These are phyloP conservation scores for Bryoglossum gracile DNA, from an alignment of 495 filamentous ascomycete species.

Conservation along the genomic window DNA sequence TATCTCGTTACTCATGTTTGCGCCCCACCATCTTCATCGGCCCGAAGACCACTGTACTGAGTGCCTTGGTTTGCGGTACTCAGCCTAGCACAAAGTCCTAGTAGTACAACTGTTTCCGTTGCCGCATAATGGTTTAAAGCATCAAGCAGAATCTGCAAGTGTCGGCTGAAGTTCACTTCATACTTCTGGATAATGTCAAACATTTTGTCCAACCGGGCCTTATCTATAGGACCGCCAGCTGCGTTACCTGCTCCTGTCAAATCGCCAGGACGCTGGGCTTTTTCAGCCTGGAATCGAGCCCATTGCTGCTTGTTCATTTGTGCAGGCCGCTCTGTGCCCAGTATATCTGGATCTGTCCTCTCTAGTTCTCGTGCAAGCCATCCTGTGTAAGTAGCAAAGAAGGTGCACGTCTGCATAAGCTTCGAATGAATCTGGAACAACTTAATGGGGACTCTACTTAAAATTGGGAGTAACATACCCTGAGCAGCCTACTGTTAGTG, in stretches of 20 bases:
- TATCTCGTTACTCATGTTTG: constrained; percentile 2
- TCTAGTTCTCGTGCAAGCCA: constrained; percentile 72
- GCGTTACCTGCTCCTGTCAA: constrained; percentile 29
- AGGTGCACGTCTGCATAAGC: constrained; percentile 82
- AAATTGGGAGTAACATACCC: constrained; percentile 46
- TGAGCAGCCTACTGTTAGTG: constrained; percentile 86
- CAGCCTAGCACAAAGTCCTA: constrained; percentile 74
- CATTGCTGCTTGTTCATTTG: constrained; percentile 49
- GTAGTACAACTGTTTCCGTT: constrained; percentile 89
- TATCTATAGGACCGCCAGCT: constrained; percentile 32
- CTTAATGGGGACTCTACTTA: neutral
- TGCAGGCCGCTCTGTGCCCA: constrained; percentile 40
- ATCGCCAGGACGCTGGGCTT: constrained; percentile 26
- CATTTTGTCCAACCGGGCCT: constrained; percentile 65
- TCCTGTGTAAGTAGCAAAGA: constrained; percentile 82
- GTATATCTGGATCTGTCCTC: constrained; percentile 67
- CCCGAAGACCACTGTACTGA: constrained; percentile 42
- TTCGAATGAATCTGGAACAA: constrained; percentile 80
- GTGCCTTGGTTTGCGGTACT: constrained; percentile 67
- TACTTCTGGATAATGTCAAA: constrained; percentile 79
- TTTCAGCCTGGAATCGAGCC: constrained; percentile 35
- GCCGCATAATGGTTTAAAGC: constrained; percentile 94
- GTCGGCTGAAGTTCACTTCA: constrained; percentile 84
- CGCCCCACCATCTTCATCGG: constrained; percentile 37
- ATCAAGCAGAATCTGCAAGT: constrained; percentile 86